A percentile compares a stretch with the other conserved stretches of the same genome.
These are phyloP conservation scores for Mycena haematopus DNA, from an alignment of 768 basidiomycete species.

Conservation along the genomic window DNA sequence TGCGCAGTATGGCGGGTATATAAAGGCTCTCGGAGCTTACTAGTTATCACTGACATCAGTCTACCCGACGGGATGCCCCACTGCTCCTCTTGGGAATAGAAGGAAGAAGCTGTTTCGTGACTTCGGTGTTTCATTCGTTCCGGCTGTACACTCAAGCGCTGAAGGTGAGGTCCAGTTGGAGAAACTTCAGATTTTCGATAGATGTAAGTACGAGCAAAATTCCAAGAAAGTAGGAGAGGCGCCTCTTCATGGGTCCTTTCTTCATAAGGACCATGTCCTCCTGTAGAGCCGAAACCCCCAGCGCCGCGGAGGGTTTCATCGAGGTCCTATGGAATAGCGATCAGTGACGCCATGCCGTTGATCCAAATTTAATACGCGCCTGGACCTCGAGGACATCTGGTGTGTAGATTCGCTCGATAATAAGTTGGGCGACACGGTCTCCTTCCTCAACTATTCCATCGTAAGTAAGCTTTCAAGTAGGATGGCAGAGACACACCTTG, in stretches of 20 bases:
- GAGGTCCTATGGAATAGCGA: conserved; percentile 60
- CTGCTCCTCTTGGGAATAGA: background rate
- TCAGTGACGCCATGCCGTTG: conserved; percentile 13
- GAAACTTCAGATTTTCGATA: background rate
- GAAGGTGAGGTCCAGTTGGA: background rate
- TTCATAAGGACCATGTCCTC: conserved; percentile 71
- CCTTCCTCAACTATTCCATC: conserved; percentile 77
- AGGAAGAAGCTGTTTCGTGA: background rate
- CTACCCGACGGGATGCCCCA: background rate
- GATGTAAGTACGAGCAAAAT: too few relatives aligned
- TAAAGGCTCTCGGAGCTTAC: background rate
- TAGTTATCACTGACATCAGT: background rate
- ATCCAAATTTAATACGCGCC: conserved; percentile 50
- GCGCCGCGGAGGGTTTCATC: conserved; percentile 85
- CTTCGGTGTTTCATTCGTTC: too few relatives aligned
- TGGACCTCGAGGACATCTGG: conserved; percentile 88
- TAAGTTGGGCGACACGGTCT: conserved; percentile 95
- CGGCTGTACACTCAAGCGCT: too few relatives aligned
- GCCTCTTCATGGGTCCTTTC: too few relatives aligned
- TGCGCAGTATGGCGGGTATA: background rate
- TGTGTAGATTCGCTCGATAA: conserved; percentile 88
- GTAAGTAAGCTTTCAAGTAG: background rate
- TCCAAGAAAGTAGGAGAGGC: too few relatives aligned
- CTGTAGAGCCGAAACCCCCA: conserved; percentile 95
- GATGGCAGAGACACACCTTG: conserved; percentile 54